These are phyloP conservation scores for Jacaranda mimosifolia DNA, from an alignment of 257 asterid species.

Conservation along the genomic window DNA sequence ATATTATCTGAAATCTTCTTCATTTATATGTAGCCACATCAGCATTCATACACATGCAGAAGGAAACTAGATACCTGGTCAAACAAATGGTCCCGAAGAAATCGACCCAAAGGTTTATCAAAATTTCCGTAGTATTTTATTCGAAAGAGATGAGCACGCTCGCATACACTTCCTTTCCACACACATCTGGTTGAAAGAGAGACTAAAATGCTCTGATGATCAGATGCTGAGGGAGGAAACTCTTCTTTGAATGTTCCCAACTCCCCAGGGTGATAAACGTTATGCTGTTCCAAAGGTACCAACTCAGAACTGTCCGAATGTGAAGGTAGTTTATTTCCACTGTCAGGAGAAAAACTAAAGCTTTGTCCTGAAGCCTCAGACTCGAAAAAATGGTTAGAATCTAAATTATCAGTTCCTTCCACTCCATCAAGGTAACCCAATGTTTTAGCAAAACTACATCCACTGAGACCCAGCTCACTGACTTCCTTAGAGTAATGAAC, in stretches of 20 bases:
- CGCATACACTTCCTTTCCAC: constrained; percentile 75
- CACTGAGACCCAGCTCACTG: constrained; percentile 36
- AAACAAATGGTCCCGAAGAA: constrained; percentile 67
- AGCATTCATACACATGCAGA: constrained; percentile 17
- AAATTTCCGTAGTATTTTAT: constrained; percentile 77
- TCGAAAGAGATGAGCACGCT: constrained; percentile 80
- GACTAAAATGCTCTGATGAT: constrained; percentile 82
- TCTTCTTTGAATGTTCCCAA: constrained; percentile 56
- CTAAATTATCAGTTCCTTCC: constrained; percentile 36
- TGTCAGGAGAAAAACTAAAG: constrained; percentile 41
- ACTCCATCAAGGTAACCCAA: constrained; percentile 34
- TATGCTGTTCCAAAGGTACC: constrained; percentile 41
- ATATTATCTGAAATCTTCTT: constrained; percentile 26
- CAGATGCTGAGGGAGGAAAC: constrained; percentile 70
- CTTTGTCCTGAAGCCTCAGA: constrained; percentile 42
- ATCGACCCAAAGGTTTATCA: constrained; percentile 83
- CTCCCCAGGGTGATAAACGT: constrained; percentile 39
- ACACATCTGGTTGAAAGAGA: constrained; percentile 79
- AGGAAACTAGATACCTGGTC: constrained; percentile 62
- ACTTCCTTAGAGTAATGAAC: constrained; percentile 40
- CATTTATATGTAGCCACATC: constrained; percentile 16
- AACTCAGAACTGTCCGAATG: constrained; percentile 40
- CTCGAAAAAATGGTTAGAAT: constrained; percentile 30
- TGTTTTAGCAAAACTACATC: constrained; percentile 34
- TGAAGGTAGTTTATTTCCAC: constrained; percentile 40